Evolutionary conservation across 1,139 yeast genomes (phyloP), one percentile per base, ranked within the genome.

Genomic region (Candida smagusa): DNA sequence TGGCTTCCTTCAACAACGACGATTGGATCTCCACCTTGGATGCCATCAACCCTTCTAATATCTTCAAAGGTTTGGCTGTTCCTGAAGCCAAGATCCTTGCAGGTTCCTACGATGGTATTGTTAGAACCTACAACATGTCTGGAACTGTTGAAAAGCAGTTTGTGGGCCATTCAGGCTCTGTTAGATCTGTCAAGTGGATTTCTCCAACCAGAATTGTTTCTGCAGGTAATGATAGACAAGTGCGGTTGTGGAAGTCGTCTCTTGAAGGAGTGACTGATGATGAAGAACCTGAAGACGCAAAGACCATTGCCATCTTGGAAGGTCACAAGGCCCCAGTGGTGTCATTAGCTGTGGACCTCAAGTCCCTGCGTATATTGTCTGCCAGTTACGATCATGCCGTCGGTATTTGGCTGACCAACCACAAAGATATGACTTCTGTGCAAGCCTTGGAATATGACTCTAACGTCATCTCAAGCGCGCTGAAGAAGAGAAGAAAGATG

Each of bases 51-150:
- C 54, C 65, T 7, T 48, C 30, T 13, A 24, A 26, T 6, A 27
- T 30, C 3, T 34, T 21, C 28, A 31, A 32, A 7, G 35, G 40
- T 11, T 33, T 28, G 28, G 21, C 29, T 8, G 33, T 39, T 12
- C 27, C 31, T 3, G 56, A 58, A 36, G 74, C 79, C 13, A 74
- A 78, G 52, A 85, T 90, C 39, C 72, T 89, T 37, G 81, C 95
- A 8, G 98, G 98, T 19, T 81, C 95, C 1, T 92, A 90, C 55
- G 98, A 92, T 59, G 97, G 97, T 46, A 77, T 90, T 30, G 96
- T 92, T 19, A 77, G 97, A 50, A 79, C 95, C 9, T 92, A 92
- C 80, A 84, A 87, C 56, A 65, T 79, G 64, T 76, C 89, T 9
- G 97, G 97, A n/a, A 72, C 77, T 36, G 84, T 90, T 12, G 84